These are phyloP conservation scores for Ophiostoma quercus DNA, from an alignment of 2,329 filamentous ascomycete genomes.

Conservation along the genomic window DNA sequence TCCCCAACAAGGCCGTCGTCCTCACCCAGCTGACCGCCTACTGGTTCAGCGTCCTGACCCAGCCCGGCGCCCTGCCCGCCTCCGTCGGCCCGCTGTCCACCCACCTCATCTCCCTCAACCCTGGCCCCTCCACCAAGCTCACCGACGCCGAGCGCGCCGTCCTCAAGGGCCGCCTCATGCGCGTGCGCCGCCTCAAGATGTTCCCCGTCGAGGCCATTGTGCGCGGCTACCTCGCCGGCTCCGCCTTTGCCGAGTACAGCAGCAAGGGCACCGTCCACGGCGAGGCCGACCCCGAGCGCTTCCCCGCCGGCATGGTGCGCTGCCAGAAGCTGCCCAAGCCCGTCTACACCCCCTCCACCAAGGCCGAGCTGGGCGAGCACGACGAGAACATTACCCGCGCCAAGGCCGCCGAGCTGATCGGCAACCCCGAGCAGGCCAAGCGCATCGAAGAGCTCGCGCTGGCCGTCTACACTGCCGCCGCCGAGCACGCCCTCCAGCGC, in stretches of 20 bases:
- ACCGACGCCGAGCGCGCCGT: conserved; percentile 44
- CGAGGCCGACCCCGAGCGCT: conserved; percentile 38
- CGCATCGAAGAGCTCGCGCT: conserved; percentile 62
- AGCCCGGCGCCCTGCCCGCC: conserved; percentile 38
- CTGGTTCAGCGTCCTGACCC: conserved; percentile 50
- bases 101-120: conserved; percentile 47
- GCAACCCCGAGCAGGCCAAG: conserved; percentile 56
- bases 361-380: conserved; percentile 71
- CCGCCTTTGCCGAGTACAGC: conserved; percentile 73
- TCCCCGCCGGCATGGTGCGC: conserved; percentile 60
- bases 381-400: conserved; percentile 80
- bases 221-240: conserved; percentile 84
- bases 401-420: conserved; percentile 58
- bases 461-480: conserved; percentile 57
- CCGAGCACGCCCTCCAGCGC: conserved; percentile 57
- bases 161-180: conserved; percentile 66
- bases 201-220: conserved; percentile 80
- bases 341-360: conserved; percentile 74
- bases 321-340: conserved; percentile 64
- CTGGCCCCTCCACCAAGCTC: conserved; percentile 35
- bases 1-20: conserved; percentile 50
- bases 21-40: conserved; percentile 45
- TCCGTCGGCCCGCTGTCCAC: conserved; percentile 38
- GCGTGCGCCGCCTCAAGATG: conserved; percentile 66
- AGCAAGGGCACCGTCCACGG: conserved; percentile 73